phyloP scores from a whole-genome alignment of 2,329 filamentous ascomycete genomes.

The Chaetomium sp. region DNA sequence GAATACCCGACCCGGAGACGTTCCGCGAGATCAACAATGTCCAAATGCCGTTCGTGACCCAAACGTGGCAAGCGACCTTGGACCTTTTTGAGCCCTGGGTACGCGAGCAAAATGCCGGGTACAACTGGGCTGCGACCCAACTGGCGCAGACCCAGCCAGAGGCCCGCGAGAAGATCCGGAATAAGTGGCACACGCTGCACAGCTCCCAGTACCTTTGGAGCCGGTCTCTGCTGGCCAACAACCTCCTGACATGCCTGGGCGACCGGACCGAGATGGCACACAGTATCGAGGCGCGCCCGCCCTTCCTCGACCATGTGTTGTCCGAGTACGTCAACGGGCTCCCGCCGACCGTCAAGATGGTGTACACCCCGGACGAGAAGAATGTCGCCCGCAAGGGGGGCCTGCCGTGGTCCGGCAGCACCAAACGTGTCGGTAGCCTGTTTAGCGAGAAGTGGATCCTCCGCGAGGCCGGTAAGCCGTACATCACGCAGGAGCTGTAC shows the following conservation, averaged over 20 bases:
- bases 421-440: slow-evolving; percentile 2
- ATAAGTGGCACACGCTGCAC: slow-evolving; percentile 29
- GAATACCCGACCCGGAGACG: neutral
- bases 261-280: slow-evolving; percentile 34
- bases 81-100: slow-evolving; percentile 14
- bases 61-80: neutral
- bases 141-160: slow-evolving; percentile 15
- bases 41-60: neutral
- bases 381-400: neutral
- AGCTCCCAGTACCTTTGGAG: slow-evolving; percentile 25
- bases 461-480: slow-evolving; percentile 43
- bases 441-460: slow-evolving; percentile 46
- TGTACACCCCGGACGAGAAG: slow-evolving; percentile 11
- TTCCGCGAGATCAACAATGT: slow-evolving; percentile 4
- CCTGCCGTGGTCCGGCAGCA: slow-evolving; percentile 2
- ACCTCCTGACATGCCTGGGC: slow-evolving; percentile 28
- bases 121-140: slow-evolving; percentile 5
- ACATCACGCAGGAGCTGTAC: slow-evolving; percentile 40
- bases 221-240: slow-evolving; percentile 23
- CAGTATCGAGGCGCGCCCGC: slow-evolving; percentile 31
- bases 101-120: neutral
- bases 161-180: slow-evolving; percentile 19
- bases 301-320: slow-evolving; percentile 31
- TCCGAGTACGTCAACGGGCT: slow-evolving; percentile 28
- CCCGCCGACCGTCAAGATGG: slow-evolving; percentile 27